Base-by-base conservation (phyloP, 164 flowering plant species). In the Aristolochia fimbriata region DNA sequence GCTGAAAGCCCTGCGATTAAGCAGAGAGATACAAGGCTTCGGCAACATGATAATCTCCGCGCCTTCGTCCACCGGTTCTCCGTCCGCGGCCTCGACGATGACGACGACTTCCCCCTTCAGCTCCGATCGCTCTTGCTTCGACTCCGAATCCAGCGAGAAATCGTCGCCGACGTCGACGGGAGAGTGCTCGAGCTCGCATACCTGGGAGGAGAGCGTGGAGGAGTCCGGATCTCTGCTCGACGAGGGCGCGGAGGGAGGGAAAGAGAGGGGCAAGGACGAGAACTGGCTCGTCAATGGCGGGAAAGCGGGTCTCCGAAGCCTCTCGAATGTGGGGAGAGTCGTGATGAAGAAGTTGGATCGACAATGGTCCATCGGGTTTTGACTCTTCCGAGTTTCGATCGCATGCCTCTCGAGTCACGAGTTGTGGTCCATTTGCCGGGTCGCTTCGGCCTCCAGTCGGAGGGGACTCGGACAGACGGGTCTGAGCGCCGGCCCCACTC, bases 1-100 rank as follows among this genome's bases (percentile, higher is more conserved):
- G 15, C 46, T 70, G 15, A 78, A 76, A 64, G 83, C 90, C 41
- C 65, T 77, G 0, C 82, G 68, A 70, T 48, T 79, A 47, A 74
- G 78, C 20, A 81, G 70, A 33, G 84, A 74, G 71, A 84, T 84
- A 30, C 74, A 80, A 70, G 90, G 90, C 7, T 84, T 82, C 61
- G 86, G 86, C 17, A 80, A 64, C 51, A 31, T 68, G 22, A 12
- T 58, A 19, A 37, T 50, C 16, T 63, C 74, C 4, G 55, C 72
- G 13, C 43, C 43, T 37, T 63, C 75, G 0, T 58, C 79, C 7
- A 58, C 76, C 19, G 58, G 72, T 21, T 41, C 13, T 22, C 47
- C 69, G 16, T 60, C 76, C 19, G 61, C 65, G 27, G 52, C 68
- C 33, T 74, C 80, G 46, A 73, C 80, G 47, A 76, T 71, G 51